A percentile compares a stretch with the other conserved stretches of the same genome.
Evolutionary conservation across 192 early-diverging fungal species (phyloP).

Genomic region (Podila epicladia): DNA sequence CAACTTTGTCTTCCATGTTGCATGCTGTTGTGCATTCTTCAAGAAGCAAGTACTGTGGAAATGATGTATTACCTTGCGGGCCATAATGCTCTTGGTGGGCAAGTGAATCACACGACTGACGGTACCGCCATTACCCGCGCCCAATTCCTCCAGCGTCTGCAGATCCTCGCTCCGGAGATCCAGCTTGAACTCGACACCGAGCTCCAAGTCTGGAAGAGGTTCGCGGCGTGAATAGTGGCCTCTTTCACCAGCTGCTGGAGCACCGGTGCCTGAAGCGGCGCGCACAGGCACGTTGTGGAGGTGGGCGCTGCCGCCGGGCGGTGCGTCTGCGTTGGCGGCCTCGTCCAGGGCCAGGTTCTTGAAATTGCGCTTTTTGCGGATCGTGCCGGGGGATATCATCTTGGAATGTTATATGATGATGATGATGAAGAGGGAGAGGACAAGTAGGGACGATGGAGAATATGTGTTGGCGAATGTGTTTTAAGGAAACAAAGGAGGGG

Average conservation of each 20-base stretch:
- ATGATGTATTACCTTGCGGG: conserved; percentile 78
- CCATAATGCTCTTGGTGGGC: conserved; percentile 93
- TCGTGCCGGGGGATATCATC: conserved; percentile 17
- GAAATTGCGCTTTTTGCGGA: conserved; percentile 65
- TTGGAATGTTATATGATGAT: neutral
- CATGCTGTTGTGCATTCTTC: no score
- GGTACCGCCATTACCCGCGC: conserved; percentile 93
- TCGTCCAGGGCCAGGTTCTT: conserved; percentile 58
- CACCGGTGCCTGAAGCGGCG: neutral
- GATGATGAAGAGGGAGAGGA: no score
- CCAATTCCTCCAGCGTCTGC: conserved; percentile 78
- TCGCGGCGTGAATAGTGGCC: conserved; percentile 41
- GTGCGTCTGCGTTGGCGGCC: conserved; percentile 53
- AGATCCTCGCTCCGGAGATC: conserved; percentile 88
- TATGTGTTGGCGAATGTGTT: neutral
- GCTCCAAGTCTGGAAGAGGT: conserved; percentile 64
- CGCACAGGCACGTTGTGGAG: conserved; percentile 39
- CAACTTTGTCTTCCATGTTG: no score
- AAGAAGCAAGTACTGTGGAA: no score
- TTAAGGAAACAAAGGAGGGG: neutral
- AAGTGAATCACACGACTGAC: conserved; percentile 87
- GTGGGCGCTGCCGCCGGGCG: conserved; percentile 45
- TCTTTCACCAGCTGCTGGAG: neutral
- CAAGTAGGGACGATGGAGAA: neutral
- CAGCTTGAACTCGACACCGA: conserved; percentile 76